Evolutionary conservation across 2,329 filamentous ascomycete species (phyloP), one percentile per base, ranked within the genome.

Genomic region (Hymenoscyphus occultus): DNA sequence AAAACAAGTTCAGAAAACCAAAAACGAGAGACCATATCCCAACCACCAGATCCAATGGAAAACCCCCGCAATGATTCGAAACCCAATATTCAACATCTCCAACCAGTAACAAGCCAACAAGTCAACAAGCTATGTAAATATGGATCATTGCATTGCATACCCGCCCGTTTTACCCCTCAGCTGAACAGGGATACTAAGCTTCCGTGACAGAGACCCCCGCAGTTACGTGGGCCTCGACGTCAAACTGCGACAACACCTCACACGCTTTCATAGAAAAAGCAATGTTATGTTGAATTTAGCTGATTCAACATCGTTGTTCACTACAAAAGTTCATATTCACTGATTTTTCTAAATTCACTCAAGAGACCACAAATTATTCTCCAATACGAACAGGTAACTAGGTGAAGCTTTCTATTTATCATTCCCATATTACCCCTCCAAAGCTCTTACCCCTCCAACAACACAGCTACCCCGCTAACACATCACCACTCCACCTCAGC

Each of bases 161-260:
- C 19, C 10, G 19, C 42, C 28, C 28, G 28, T 28, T 28, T 19
- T 45, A n/a, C 48, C 48, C 48, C 48, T 54, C 48, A 54, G 48
- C 48, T 28, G 48, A 54, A 54, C 48, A 19, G 31, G 48, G 48
- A 19, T 54, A 54, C 48, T 10, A 35, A 28, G 28, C 45, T 51
- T 3, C 45, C 22, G 48, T 54, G 48, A 54, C 48, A 28, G 13
- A 28, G 19, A 28, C 28, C 48, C 48, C 48, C 48, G 48, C 19
- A 28, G 31, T 54, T 54, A 54, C 48, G 48, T 54, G 48, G 48
- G 42, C 42, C 42, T 48, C 19, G 42, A 45, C 42, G 42, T 45
- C n/a, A 16, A 28, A 19, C 48, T 54, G 48, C 19, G 48, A 54
- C 56, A 58, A 22, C 28, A 16, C 14, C 16, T 35, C n/a, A 39